Conservation (phyloP, 345 rosid species). For the Pelargonium nanum region DNA sequence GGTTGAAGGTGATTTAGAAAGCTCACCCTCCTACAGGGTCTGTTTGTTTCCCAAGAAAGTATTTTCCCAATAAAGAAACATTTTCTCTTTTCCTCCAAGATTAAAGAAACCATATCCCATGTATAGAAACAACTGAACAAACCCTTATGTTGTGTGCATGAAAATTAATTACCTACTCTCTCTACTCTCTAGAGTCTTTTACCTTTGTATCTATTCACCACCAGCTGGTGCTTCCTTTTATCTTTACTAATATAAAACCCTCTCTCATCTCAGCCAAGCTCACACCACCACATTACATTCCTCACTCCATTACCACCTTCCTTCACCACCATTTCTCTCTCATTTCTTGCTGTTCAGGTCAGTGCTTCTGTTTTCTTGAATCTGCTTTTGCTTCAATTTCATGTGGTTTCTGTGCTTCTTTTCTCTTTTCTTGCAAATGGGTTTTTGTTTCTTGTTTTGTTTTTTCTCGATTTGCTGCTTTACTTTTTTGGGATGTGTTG, state of each 20-base stretch:
- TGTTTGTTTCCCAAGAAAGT: slow-evolving; percentile 7
- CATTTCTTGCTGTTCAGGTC: too few relatives aligned
- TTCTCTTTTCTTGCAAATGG: too few relatives aligned
- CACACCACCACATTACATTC: not conserved
- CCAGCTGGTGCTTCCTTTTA: too few relatives aligned
- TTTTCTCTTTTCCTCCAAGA: slow-evolving; percentile 6
- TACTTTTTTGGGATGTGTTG: slow-evolving; percentile 5
- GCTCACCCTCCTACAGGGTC: slow-evolving; percentile 20
- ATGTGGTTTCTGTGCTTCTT: too few relatives aligned
- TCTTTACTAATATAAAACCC: slow-evolving; percentile 17
- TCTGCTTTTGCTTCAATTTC: too few relatives aligned
- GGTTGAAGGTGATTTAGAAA: slow-evolving; percentile 29
- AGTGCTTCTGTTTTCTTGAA: too few relatives aligned
- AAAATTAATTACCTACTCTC: not conserved
- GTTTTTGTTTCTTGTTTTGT: too few relatives aligned
- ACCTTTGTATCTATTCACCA: slow-evolving; percentile 7
- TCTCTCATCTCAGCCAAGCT: not conserved
- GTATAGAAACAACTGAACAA: slow-evolving; percentile 7
- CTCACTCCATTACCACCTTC: not conserved
- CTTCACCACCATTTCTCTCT: slow-evolving; percentile 16
- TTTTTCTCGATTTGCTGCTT: not conserved
- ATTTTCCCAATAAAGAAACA: slow-evolving; percentile 14
- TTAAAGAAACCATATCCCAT: slow-evolving; percentile 5
- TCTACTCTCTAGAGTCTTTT: not conserved
- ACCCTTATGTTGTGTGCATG: not conserved